Conservation (phyloP, 192 early-diverging fungal genomes). For the Lunasporangiospora selenospora region DNA sequence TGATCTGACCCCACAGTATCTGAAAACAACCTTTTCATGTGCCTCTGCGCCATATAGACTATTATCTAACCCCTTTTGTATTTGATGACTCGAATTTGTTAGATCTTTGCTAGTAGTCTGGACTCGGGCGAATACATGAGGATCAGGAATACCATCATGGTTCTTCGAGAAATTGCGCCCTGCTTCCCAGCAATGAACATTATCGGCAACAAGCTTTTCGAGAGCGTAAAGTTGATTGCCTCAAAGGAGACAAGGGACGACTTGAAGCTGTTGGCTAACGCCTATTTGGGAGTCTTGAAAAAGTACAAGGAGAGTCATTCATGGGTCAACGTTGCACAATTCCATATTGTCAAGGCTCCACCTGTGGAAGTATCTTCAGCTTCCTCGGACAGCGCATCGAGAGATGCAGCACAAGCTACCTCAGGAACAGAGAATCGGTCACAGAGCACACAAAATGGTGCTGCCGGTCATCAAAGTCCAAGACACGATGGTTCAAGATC, state of each 20-base stretch:
- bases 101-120: constrained; percentile 50
- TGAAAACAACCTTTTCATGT: not conserved
- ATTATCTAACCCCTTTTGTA: not conserved
- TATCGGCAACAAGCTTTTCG: constrained; percentile 61
- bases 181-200: constrained; percentile 66
- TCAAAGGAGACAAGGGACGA: constrained; percentile 68
- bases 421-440: not conserved
- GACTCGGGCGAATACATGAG: constrained; percentile 72
- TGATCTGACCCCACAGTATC: too few species aligned
- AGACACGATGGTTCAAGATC: too few species aligned
- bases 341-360: constrained; percentile 19
- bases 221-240: constrained; percentile 53
- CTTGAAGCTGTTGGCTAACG: constrained; percentile 71
- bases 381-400: not conserved
- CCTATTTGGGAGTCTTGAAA: constrained; percentile 55
- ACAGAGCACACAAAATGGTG: too few species aligned
- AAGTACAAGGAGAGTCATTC: constrained; percentile 13
- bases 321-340: constrained; percentile 22
- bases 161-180: constrained; percentile 66
- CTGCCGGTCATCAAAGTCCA: too few species aligned
- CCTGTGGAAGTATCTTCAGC: not conserved
- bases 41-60: not conserved
- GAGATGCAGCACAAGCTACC: not conserved
- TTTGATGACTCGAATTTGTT: not conserved
- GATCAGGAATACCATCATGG: constrained; percentile 76